phyloP scores from a whole-genome alignment of 768 basidiomycete genomes.

The Mycena maculata region DNA sequence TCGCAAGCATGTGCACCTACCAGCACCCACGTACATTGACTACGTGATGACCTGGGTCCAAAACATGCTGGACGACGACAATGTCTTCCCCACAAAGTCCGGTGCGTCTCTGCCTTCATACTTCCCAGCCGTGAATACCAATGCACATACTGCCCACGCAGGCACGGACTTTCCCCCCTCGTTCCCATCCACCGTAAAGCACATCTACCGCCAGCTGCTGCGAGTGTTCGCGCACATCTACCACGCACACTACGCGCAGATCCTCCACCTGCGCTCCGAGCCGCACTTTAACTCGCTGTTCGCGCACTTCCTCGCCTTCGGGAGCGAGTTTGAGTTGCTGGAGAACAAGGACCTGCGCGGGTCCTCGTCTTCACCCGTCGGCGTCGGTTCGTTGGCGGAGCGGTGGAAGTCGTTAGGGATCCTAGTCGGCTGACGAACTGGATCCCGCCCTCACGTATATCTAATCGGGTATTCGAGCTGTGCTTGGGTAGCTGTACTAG shows the following conservation, averaged over 20 bases:
- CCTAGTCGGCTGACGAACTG: conserved; percentile 57
- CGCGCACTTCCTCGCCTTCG: conserved; percentile 97
- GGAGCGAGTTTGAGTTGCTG: conserved; percentile 90
- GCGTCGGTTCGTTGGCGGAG: conserved; percentile 86
- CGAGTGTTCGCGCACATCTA: conserved; percentile 98
- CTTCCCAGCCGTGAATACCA: conserved; percentile 59
- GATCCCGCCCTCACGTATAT: conserved; percentile 2
- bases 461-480: conserved; percentile 25
- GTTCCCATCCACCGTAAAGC: conserved; percentile 91
- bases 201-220: conserved; percentile 96
- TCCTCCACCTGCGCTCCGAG: conserved; percentile 93
- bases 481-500: conserved; percentile 18
- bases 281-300: conserved; percentile 98
- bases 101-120: conserved; percentile 75
- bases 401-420: conserved; percentile 94
- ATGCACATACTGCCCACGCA: conserved; percentile 45
- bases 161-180: conserved; percentile 90
- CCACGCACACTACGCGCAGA: conserved; percentile 91
- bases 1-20: conserved; percentile 89
- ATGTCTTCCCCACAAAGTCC: conserved; percentile 93
- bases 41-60: conserved; percentile 99
- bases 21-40: conserved; percentile 97
- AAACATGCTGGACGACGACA: conserved; percentile 93
- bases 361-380: conserved; percentile 67
- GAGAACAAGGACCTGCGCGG: conserved; percentile 91